phyloP scores from a whole-genome alignment of 495 filamentous ascomycete species.

The Trichoderma orchidacearum region DNA sequence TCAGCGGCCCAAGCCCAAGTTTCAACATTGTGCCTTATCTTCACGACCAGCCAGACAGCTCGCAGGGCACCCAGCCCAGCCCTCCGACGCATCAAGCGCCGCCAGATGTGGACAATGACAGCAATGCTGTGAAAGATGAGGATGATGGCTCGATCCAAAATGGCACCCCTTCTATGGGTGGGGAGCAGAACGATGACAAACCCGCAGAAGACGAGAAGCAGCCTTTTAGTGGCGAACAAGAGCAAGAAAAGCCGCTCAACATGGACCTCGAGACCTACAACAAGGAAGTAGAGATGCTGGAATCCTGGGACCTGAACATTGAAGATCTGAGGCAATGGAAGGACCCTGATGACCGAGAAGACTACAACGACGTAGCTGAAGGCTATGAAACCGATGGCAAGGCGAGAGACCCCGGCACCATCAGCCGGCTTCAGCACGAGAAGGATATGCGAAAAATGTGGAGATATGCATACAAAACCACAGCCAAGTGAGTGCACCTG shows the following conservation, averaged over 20 bases:
- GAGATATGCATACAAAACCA: conserved; percentile 1
- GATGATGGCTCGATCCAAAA: background rate
- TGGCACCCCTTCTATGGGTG: background rate
- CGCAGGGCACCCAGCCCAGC: background rate
- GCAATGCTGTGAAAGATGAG: background rate
- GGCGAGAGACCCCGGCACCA: conserved; percentile 1
- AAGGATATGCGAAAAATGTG: conserved; percentile 2
- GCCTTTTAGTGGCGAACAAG: background rate
- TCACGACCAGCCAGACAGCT: background rate
- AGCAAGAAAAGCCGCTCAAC: background rate
- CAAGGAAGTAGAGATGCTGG: background rate
- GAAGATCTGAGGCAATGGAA: conserved; percentile 1
- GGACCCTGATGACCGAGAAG: background rate
- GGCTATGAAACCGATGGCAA: conserved; percentile 2
- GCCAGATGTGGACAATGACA: background rate
- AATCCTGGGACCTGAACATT: background rate
- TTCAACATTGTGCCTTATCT: background rate
- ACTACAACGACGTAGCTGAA: background rate
- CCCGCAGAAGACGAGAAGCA: background rate
- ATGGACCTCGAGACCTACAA: background rate
- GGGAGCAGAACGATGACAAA: background rate
- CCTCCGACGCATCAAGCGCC: background rate
- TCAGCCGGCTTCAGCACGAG: conserved; percentile 2
- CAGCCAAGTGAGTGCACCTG: background rate
- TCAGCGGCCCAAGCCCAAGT: background rate